A percentile compares a stretch with the other conserved stretches of the same genome.
Conservation (phyloP, 805 yeast species). For the Starmerella gropengiesseri region DNA sequence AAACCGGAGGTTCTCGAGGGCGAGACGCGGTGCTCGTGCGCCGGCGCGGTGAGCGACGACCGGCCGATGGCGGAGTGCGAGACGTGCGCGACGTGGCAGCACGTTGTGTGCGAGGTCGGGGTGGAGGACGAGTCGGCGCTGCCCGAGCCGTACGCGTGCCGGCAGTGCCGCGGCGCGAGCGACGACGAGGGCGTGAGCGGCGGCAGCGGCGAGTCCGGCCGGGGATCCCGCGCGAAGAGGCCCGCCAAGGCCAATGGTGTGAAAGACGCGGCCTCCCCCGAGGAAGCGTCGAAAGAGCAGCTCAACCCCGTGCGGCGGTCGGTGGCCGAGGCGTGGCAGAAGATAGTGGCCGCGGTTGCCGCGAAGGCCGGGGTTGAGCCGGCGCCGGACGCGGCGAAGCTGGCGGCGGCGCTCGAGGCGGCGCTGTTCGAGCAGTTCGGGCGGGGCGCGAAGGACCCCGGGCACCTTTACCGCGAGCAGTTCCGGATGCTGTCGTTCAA, state of each 20-base stretch:
- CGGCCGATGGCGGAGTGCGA: constrained; percentile 58
- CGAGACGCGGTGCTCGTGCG: constrained; percentile 20
- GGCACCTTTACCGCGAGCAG: constrained; percentile 50
- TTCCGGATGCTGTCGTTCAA: constrained; percentile 57
- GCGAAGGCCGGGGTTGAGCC: neutral
- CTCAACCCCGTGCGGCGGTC: constrained; percentile 36
- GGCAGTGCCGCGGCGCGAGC: constrained; percentile 36
- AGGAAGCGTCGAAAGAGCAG: too few species aligned
- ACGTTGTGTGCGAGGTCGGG: constrained; percentile 49
- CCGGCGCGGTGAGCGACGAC: constrained; percentile 35
- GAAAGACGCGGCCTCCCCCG: constrained; percentile 29
- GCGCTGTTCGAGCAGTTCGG: constrained; percentile 38
- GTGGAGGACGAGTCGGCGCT: constrained; percentile 33
- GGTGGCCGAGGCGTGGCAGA: constrained; percentile 31
- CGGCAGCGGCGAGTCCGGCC: too few species aligned
- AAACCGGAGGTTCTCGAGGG: constrained; percentile 10
- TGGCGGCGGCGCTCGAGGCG: constrained; percentile 43
- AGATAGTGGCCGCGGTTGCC: neutral
- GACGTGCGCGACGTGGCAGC: constrained; percentile 58
- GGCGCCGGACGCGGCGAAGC: constrained; percentile 27
- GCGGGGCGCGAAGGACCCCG: constrained; percentile 27
- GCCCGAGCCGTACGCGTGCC: constrained; percentile 47
- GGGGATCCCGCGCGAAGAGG: neutral
- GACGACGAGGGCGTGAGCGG: neutral
- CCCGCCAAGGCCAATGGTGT: neutral